Evolutionary conservation across 1,139 yeast species (phyloP), one percentile per base, ranked within the genome.

Genomic region (Blastobotrys proliferans): DNA sequence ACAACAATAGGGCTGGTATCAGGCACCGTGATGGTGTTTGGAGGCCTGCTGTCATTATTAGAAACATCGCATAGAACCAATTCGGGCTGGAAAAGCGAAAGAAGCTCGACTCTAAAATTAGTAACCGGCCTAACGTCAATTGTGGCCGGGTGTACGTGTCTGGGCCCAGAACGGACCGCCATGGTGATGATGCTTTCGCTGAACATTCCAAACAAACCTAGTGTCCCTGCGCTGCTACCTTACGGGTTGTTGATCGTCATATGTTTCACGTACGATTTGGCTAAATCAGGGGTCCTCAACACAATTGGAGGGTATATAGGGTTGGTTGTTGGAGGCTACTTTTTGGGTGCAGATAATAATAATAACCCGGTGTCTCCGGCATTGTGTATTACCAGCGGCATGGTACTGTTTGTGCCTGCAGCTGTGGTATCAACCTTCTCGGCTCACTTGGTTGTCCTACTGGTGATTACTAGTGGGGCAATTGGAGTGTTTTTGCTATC

Each of bases 401-500:
- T 40, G 1, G 32, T 41, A 1, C 35, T 50, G 34, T 29, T 52
- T 4, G 21, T 51, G 1, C 50, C 52, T 1, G 48, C 52, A 1
- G 16, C 51, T 6, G 5, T 48, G 6, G 37, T 45, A 4, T 38
- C 50, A 4, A 14, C 38, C 21, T 17, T 20, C 21, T n/a, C 13
- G 9, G 13, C 19, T 11, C 52, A 58, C 34, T 40, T 51, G 6
- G 19, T 58, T 5, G 50, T 57, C 0, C 46, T 59, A 27, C 43
- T 57, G 21, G 43, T 56, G 3, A 63, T 65, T 25, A 53, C 66
- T 6, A 51, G 60, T 25, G 63, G 66, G 8, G 61, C 69, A 0
- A 45, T 60, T 11, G 66, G 64, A 1, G 66, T 64, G 14, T 65
- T 62, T 45, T 40, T 63, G 20, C 46, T 66, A 6, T 54, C 64